Evolutionary conservation across 116 monocot species (phyloP).

Genomic region (Iris pallida): DNA sequence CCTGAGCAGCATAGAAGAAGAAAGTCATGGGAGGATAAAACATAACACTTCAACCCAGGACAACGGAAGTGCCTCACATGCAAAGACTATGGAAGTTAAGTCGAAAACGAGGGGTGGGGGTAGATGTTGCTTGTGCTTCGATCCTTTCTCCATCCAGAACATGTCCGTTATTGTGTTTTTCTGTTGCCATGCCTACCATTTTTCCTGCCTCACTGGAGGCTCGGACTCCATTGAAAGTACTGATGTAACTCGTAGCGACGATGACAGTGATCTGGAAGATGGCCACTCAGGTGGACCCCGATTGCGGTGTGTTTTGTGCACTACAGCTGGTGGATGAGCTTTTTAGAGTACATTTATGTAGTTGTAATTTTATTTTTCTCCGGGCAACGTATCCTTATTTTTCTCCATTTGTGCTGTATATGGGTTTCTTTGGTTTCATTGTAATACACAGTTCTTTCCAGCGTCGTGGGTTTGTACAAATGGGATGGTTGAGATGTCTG

Average conservation of each 20-base stretch:
- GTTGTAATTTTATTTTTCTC: too few species aligned
- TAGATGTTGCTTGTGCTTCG: conserved; percentile 91
- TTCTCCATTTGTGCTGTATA: too few species aligned
- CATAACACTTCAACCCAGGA: conserved; percentile 10
- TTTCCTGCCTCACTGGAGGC: conserved; percentile 51
- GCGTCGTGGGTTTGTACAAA: too few species aligned
- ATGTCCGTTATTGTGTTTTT: conserved; percentile 80
- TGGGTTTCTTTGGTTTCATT: too few species aligned
- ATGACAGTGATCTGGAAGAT: conserved; percentile 38
- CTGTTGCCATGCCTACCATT: conserved; percentile 93
- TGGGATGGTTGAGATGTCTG: too few species aligned
- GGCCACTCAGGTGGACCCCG: conserved; percentile 18
- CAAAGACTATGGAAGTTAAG: conserved; percentile 41
- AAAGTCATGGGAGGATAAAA: conserved; percentile 24
- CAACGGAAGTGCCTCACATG: conserved; percentile 15
- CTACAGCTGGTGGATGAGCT: conserved; percentile 59
- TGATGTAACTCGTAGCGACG: conserved; percentile 13
- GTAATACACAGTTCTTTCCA: too few species aligned
- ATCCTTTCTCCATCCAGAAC: conserved; percentile 71
- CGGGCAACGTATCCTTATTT: too few species aligned
- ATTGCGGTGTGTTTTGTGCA: conserved; percentile 89
- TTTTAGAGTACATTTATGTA: neutral
- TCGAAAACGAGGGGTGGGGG: conserved; percentile 79
- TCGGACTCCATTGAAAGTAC: conserved; percentile 35
- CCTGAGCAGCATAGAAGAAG: conserved; percentile 57